A percentile compares a stretch with the other conserved stretches of the same genome.
Evolutionary conservation across 2,329 filamentous ascomycete species (phyloP).

Genomic region (Colletotrichum navitas): DNA sequence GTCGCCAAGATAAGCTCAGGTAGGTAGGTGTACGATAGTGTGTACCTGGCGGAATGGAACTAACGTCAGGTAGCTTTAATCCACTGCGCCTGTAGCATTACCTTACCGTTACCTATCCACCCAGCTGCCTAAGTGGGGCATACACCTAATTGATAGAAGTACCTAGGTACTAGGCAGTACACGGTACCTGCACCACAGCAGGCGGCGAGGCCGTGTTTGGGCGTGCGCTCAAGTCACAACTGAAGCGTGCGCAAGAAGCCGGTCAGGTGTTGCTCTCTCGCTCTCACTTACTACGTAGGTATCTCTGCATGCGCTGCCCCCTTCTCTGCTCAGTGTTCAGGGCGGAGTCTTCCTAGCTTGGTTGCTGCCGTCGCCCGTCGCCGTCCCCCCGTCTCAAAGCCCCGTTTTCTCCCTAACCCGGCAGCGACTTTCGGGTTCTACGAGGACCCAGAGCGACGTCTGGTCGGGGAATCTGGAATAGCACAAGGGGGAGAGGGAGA

Average conservation of each 20-base stretch:
- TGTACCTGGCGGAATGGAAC: constrained; percentile 7
- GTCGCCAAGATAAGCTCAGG: constrained; percentile 12
- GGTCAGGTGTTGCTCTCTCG: background rate
- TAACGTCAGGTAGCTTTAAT: constrained; percentile 34
- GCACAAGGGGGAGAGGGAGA: constrained; percentile 7
- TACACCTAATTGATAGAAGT: background rate
- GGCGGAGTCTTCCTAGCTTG: too few species aligned
- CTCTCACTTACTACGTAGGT: background rate
- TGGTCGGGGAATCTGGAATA: constrained; percentile 19
- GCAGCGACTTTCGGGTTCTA: constrained; percentile 30
- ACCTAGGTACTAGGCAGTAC: background rate
- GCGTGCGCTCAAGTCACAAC: constrained; percentile 30
- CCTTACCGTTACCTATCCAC: too few species aligned
- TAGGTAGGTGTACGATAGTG: background rate
- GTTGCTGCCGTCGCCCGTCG: background rate
- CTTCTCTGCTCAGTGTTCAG: too few species aligned
- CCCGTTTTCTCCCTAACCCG: constrained; percentile 23
- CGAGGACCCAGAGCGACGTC: constrained; percentile 26
- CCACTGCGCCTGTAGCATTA: background rate
- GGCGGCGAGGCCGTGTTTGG: constrained; percentile 17
- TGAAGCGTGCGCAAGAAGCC: constrained; percentile 23
- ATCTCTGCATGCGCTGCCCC: too few species aligned
- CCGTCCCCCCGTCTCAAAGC: background rate
- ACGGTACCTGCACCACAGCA: background rate
- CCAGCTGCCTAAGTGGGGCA: too few species aligned